These are phyloP conservation scores for Papiliotrema flavescens DNA, from an alignment of 1,284 basidiomycete genomes.

Conservation along the genomic window DNA sequence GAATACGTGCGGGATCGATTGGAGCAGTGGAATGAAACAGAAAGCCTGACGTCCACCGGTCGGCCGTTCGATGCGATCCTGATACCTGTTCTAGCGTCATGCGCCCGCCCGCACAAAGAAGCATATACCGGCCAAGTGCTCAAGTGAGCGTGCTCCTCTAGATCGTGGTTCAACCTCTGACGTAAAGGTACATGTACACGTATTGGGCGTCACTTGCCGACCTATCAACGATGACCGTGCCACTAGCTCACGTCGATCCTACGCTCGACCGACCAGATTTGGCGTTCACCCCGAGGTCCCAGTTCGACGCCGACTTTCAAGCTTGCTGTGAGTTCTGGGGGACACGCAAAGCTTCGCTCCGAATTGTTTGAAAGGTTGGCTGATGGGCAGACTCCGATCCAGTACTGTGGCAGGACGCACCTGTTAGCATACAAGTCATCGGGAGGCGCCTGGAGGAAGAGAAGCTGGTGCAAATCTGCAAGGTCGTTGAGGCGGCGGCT, in stretches of 20 bases:
- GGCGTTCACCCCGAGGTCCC: slow-evolving; percentile 30
- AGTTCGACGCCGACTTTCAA: slow-evolving; percentile 19
- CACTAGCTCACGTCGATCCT: too few relatives aligned
- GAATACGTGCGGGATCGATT: slow-evolving; percentile 28
- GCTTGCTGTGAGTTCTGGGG: slow-evolving; percentile 23
- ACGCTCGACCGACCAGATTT: too few relatives aligned
- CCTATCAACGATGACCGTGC: too few relatives aligned
- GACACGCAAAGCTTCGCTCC: slow-evolving; percentile 54
- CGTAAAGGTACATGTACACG: too few relatives aligned
- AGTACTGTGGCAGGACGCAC: slow-evolving; percentile 57
- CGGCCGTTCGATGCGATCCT: slow-evolving; percentile 16
- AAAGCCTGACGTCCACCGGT: slow-evolving; percentile 34
- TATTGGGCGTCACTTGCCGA: too few relatives aligned
- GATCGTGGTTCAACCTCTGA: too few relatives aligned
- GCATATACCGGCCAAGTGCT: too few relatives aligned
- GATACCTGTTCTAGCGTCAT: too few relatives aligned
- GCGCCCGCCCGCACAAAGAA: too few relatives aligned
- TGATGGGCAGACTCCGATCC: slow-evolving; percentile 46
- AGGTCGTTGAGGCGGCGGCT: too few relatives aligned
- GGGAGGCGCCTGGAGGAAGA: slow-evolving; percentile 60
- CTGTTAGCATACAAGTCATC: slow-evolving; percentile 66
- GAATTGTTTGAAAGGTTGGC: slow-evolving; percentile 58
- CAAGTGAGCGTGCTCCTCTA: too few relatives aligned
- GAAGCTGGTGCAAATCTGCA: too few relatives aligned
- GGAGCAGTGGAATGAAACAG: slow-evolving; percentile 31